These are phyloP conservation scores for Fusarium sp. DNA, from an alignment of 2,329 filamentous ascomycete genomes.

Conservation along the genomic window DNA sequence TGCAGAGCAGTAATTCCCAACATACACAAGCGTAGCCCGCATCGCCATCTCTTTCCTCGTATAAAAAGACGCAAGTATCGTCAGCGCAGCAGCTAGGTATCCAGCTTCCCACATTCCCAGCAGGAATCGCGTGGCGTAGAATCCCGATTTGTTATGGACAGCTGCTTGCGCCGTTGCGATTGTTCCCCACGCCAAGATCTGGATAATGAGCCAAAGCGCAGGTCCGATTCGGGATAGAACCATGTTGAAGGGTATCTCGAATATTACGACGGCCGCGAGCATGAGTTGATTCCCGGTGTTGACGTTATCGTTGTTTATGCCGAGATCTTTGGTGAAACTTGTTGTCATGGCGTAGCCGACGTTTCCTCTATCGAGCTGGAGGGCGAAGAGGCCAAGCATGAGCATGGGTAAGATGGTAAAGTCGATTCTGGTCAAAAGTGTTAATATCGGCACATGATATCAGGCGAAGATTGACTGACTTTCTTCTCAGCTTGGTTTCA, in stretches of 20 bases:
- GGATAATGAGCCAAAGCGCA: not conserved
- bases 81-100: not conserved
- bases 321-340: slow-evolving; percentile 3
- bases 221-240: not conserved
- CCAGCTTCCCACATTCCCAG: slow-evolving; percentile 8
- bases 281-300: slow-evolving; percentile 14
- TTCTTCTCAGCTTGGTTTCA: not conserved
- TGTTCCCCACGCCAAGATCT: not conserved
- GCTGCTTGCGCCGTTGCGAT: slow-evolving; percentile 1
- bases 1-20: slow-evolving; percentile 8
- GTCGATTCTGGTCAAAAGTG: not conserved
- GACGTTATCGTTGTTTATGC: slow-evolving; percentile 3
- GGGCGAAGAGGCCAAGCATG: slow-evolving; percentile 7
- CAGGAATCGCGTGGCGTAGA: not conserved
- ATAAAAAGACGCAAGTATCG: not conserved
- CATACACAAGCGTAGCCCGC: not conserved
- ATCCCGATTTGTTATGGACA: not conserved
- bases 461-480: rapidly evolving
- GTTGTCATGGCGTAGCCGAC: slow-evolving; percentile 9
- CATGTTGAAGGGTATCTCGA: slow-evolving; percentile 14
- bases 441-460: rapidly evolving
- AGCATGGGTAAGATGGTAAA: not conserved
- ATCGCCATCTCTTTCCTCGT: not conserved
- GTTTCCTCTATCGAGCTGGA: slow-evolving; percentile 7
- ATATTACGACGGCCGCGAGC: not conserved